Percentiles rank a stretch among this genome's conserved stretches.
phyloP scores from a whole-genome alignment of 208 protist species.

The Trypanosoma rangeli region DNA sequence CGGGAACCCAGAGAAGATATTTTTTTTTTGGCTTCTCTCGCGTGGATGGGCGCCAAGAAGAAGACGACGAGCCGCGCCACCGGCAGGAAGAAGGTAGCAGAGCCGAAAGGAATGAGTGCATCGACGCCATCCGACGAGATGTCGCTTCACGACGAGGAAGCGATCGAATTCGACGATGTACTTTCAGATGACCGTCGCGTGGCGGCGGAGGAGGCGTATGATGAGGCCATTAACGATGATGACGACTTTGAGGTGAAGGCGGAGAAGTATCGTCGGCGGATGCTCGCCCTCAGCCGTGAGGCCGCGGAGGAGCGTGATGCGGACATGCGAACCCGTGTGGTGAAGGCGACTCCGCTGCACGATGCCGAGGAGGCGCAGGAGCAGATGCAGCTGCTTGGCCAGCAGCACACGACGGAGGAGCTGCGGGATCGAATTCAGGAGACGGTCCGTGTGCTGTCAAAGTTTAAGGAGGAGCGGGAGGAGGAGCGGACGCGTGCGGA shows the following conservation, averaged over 20 bases:
- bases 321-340: slow-evolving; percentile 51
- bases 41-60: background rate
- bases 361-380: slow-evolving; percentile 52
- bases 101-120: background rate
- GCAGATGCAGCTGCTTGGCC: slow-evolving; percentile 48
- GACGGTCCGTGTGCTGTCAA: slow-evolving; percentile 90
- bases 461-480: slow-evolving; percentile 92
- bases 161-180: slow-evolving; percentile 62
- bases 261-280: slow-evolving; percentile 63
- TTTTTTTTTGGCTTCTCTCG: no score
- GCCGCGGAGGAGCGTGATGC: slow-evolving; percentile 66
- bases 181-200: slow-evolving; percentile 36
- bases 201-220: slow-evolving; percentile 11
- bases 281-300: slow-evolving; percentile 59
- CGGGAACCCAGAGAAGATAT: no score
- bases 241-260: slow-evolving; percentile 88
- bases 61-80: background rate
- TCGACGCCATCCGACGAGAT: background rate
- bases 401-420: slow-evolving; percentile 74
- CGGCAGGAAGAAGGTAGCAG: slow-evolving; percentile 5
- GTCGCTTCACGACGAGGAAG: slow-evolving; percentile 17
- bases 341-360: slow-evolving; percentile 49
- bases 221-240: slow-evolving; percentile 59
- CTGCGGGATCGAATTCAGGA: slow-evolving; percentile 90
- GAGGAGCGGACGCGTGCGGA: slow-evolving; percentile 84